A percentile compares a stretch with the other conserved stretches of the same genome.
Evolutionary conservation across 2,329 filamentous ascomycete species (phyloP).

Genomic region (Triangularia setosa): DNA sequence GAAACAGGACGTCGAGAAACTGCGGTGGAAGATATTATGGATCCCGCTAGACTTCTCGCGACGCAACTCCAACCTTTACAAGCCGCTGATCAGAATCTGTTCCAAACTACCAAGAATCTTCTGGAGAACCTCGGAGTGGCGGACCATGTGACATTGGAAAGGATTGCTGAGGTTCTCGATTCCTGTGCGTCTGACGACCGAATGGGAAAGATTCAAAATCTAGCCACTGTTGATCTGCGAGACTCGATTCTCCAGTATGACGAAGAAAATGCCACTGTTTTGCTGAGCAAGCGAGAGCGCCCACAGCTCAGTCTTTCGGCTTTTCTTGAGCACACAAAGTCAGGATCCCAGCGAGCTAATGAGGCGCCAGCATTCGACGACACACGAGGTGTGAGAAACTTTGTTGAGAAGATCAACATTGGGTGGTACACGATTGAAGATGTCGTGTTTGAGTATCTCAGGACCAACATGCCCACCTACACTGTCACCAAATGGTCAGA

Average conservation of each 20-base stretch:
- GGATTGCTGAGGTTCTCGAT: slow-evolving; percentile 49
- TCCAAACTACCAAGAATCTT: slow-evolving; percentile 52
- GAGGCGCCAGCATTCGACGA: slow-evolving; percentile 50
- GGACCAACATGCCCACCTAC: slow-evolving; percentile 49
- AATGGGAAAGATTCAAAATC: slow-evolving; percentile 43
- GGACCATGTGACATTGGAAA: slow-evolving; percentile 43
- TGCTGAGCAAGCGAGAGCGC: slow-evolving; percentile 51
- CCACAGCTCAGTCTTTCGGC: slow-evolving; percentile 53
- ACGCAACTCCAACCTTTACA: slow-evolving; percentile 55
- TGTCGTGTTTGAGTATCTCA: slow-evolving; percentile 56
- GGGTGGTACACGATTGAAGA: slow-evolving; percentile 54
- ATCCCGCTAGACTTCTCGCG: slow-evolving; percentile 49
- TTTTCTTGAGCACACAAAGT: slow-evolving; percentile 61
- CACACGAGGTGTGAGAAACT: slow-evolving; percentile 47
- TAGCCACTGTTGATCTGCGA: slow-evolving; percentile 48
- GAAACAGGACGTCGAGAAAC: slow-evolving; percentile 47
- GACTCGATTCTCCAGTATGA: slow-evolving; percentile 47
- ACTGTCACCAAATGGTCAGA: slow-evolving; percentile 55
- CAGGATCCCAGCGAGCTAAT: slow-evolving; percentile 47
- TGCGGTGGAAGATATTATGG: slow-evolving; percentile 49
- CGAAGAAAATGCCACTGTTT: slow-evolving; percentile 49
- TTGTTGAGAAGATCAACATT: slow-evolving; percentile 46
- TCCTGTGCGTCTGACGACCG: slow-evolving; percentile 50
- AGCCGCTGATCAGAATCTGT: slow-evolving; percentile 53
- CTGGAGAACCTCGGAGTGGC: slow-evolving; percentile 53